Percentiles rank a stretch among this genome's conserved stretches.
These are phyloP conservation scores for Yamadazyma siamensis DNA, from an alignment of 1,139 yeast genomes.

Conservation along the genomic window DNA sequence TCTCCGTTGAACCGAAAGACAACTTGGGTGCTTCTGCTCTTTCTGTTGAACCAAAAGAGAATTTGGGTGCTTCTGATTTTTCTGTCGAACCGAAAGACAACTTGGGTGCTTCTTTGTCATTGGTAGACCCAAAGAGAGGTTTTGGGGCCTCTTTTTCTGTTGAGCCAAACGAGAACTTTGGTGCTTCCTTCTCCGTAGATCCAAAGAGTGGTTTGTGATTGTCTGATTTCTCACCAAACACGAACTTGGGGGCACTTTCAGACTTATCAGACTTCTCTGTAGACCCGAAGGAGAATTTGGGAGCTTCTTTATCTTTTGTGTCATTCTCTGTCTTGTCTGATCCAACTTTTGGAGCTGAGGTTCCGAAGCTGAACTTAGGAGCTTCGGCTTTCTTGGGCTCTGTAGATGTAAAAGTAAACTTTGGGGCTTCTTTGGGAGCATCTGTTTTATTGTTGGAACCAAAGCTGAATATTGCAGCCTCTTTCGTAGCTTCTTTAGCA, in stretches of 20 bases:
- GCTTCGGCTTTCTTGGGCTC: constrained; percentile 3
- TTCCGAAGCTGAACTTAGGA: constrained; percentile 16
- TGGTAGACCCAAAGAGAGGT: constrained; percentile 7
- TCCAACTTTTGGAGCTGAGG: background rate
- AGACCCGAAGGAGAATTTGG: constrained; percentile 16
- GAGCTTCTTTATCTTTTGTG: constrained; percentile 9
- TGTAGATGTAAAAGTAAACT: constrained; percentile 8
- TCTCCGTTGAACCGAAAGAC: constrained; percentile 7
- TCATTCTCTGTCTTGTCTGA: constrained; percentile 1
- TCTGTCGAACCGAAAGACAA: constrained; percentile 10
- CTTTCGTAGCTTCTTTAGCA: constrained; percentile 3
- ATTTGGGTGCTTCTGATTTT: constrained; percentile 10
- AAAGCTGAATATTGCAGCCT: constrained; percentile 14
- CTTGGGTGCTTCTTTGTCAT: constrained; percentile 4
- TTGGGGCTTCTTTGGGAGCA: constrained; percentile 9
- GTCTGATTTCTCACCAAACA: constrained; percentile 9
- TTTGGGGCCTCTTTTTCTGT: constrained; percentile 6
- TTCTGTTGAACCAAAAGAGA: constrained; percentile 13
- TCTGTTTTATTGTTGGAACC: constrained; percentile 16
- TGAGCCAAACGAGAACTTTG: constrained; percentile 10
- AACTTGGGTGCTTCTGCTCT: constrained; percentile 6
- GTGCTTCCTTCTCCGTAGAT: constrained; percentile 4
- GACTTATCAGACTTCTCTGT: constrained; percentile 3
- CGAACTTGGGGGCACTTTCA: constrained; percentile 8
- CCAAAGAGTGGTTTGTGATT: constrained; percentile 12